Conservation (phyloP, 805 yeast species). For the Yamadazyma nakazawae region DNA sequence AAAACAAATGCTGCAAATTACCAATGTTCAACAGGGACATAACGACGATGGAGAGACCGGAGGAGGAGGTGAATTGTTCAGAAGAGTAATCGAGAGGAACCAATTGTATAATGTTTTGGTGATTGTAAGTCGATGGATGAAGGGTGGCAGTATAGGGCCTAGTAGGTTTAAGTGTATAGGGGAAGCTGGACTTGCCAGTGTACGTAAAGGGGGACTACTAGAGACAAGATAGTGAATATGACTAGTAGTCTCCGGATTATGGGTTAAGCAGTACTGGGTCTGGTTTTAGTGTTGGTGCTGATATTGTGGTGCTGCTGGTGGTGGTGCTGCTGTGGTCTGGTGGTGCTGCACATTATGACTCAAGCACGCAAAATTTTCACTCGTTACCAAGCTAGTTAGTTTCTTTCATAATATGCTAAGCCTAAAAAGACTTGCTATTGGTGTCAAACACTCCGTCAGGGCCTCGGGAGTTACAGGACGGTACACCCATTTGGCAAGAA, state of each 20-base stretch:
- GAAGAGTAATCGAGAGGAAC: constrained; percentile 48
- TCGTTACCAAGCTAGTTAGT: neutral
- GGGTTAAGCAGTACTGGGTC: too few species aligned
- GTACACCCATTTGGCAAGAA: neutral
- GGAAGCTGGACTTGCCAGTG: constrained; percentile 3
- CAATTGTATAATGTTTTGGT: constrained; percentile 53
- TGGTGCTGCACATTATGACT: neutral
- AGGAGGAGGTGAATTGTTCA: constrained; percentile 59
- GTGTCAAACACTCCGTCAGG: too few species aligned
- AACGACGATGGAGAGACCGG: constrained; percentile 74
- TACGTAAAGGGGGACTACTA: constrained; percentile 1
- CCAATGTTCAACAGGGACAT: constrained; percentile 52
- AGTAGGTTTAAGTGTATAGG: constrained; percentile 64
- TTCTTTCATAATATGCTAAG: neutral
- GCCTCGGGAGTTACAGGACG: neutral
- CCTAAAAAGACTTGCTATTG: neutral
- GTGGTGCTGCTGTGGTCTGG: neutral
- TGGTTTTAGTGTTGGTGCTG: too few species aligned
- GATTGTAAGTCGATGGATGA: constrained; percentile 79
- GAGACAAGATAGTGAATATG: neutral
- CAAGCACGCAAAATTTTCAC: neutral
- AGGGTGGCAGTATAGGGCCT: constrained; percentile 73
- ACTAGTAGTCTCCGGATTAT: too few species aligned
- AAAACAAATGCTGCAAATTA: neutral
- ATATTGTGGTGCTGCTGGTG: too few species aligned